A percentile compares a stretch with the other conserved stretches of the same genome.
phyloP scores from a whole-genome alignment of 306 rosid species.

The Dalbergia oliveri region DNA sequence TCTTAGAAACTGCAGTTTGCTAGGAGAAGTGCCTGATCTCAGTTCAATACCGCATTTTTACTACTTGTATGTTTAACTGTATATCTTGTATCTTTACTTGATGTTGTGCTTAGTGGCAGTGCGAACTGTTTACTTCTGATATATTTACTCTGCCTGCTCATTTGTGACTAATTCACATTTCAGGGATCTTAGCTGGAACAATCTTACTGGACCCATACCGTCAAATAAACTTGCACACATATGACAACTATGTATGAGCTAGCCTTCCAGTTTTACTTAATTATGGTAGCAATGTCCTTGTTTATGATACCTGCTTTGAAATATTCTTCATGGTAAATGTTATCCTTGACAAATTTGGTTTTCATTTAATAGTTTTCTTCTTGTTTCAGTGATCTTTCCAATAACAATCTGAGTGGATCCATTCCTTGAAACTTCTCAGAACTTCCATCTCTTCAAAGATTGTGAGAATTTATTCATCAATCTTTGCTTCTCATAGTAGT shows the following conservation, averaged over 20 bases:
- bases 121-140: conserved; percentile 12
- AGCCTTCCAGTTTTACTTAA: conserved; percentile 5
- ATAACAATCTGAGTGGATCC: conserved; percentile 73
- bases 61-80: conserved; percentile 72
- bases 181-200: conserved; percentile 92
- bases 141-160: conserved; percentile 33
- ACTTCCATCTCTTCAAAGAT: conserved; percentile 72
- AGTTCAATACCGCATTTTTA: conserved; percentile 59
- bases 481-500: conserved; percentile 28
- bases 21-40: conserved; percentile 80
- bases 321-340: conserved; percentile 19
- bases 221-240: conserved; percentile 59
- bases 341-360: conserved; percentile 24
- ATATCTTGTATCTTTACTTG: conserved; percentile 26
- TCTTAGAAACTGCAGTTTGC: conserved; percentile 85
- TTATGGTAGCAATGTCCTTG: conserved; percentile 11
- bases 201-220: conserved; percentile 71
- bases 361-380: conserved; percentile 22
- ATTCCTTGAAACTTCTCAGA: conserved; percentile 60
- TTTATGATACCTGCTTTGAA: conserved; percentile 37
- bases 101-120: not conserved
- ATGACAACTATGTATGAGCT: conserved; percentile 72
- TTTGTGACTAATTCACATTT: conserved; percentile 44
- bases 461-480: conserved; percentile 65
- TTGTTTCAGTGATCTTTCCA: conserved; percentile 68